Base-by-base conservation (phyloP, 495 filamentous ascomycete species). In the Aspergillus sclerotioniger region DNA sequence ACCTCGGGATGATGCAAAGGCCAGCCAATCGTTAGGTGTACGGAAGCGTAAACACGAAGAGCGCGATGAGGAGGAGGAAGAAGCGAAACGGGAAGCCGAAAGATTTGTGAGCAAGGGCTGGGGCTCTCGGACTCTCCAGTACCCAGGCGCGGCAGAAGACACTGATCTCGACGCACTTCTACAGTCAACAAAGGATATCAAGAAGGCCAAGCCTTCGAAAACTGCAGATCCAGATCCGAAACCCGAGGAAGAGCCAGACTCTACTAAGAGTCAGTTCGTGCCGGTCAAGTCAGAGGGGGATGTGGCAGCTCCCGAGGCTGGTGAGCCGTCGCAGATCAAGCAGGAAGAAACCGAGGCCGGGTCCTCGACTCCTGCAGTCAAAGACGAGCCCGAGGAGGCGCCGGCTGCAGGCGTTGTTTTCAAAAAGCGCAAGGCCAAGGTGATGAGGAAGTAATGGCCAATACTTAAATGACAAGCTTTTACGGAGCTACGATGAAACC, bases 391-490 rank as follows among this genome's bases (percentile, higher is more conserved):
- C 3, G 67, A 70, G 51, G 65, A 68, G 5, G 37, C 37, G 12
- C 60, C 67, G 33, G 64, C 58, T 6, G 61, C 70, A 4, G 80
- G 73, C 0, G 79, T 93, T 17, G 74, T 94, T 12, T 97, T 97
- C 77, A 97, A 96, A 75, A 96, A 96, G 73, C 84, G 92, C 60
- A 96, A 94, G 67, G 80, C 87, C 1, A 96, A 92, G 69, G 83
- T 84, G 32, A 82, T 89, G 62, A 71, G 66, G 59, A 77, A 71
- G 71, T 77, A 25, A 50, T 16, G 15, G 47, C 25, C 6, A 32
- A 32, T 32, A 32, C 16, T 16, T 6, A 16, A 31, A 31, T 8
- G 46, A n/a, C 15, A 21, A 49, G 21, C 43, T 9, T 17, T 19
- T 2, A n/a, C 12, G 6, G 43, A 17, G 43, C 43, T n/a, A 9